phyloP scores from a whole-genome alignment of 108 stramenopile genomes.

The Craspedostauros australis region DNA sequence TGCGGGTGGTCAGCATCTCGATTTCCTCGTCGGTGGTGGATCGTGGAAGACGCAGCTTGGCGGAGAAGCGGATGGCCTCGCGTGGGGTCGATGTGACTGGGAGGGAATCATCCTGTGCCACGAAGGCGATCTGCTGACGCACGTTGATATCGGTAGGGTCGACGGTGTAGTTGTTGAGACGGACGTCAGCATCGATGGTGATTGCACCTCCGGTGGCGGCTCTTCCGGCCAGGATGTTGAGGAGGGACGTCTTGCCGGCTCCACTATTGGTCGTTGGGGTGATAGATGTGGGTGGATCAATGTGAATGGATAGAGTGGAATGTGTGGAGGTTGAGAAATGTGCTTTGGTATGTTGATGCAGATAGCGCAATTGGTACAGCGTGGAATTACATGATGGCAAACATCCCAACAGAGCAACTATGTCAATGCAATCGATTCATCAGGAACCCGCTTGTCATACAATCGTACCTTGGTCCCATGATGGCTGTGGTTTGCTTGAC shows the following conservation, averaged over 20 bases:
- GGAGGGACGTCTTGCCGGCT: slow-evolving; percentile 62
- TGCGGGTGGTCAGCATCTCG: slow-evolving; percentile 48
- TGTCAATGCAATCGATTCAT: too few species aligned
- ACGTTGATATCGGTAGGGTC: slow-evolving; percentile 46
- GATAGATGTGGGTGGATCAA: too few species aligned
- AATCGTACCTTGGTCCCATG: too few species aligned
- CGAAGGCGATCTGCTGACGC: slow-evolving; percentile 67
- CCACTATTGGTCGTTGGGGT: too few species aligned
- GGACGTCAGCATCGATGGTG: slow-evolving; percentile 31
- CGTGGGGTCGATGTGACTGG: slow-evolving; percentile 64
- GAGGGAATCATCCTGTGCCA: slow-evolving; percentile 74
- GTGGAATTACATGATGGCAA: too few species aligned
- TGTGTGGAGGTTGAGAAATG: too few species aligned
- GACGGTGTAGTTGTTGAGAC: slow-evolving; percentile 46
- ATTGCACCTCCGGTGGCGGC: slow-evolving; percentile 14
- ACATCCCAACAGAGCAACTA: too few species aligned
- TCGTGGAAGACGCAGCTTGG: slow-evolving; percentile 59
- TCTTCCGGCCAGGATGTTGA: slow-evolving; percentile 68
- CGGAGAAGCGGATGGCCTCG: slow-evolving; percentile 75
- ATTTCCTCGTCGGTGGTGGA: slow-evolving; percentile 40
- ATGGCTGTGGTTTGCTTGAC: slow-evolving; percentile 45
- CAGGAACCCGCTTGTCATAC: too few species aligned
- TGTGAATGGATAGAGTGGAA: too few species aligned
- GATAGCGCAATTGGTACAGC: too few species aligned
- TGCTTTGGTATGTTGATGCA: too few species aligned